These are phyloP conservation scores for Teratosphaeria gauchensis DNA, from an alignment of 2,329 filamentous ascomycete genomes.

Conservation along the genomic window DNA sequence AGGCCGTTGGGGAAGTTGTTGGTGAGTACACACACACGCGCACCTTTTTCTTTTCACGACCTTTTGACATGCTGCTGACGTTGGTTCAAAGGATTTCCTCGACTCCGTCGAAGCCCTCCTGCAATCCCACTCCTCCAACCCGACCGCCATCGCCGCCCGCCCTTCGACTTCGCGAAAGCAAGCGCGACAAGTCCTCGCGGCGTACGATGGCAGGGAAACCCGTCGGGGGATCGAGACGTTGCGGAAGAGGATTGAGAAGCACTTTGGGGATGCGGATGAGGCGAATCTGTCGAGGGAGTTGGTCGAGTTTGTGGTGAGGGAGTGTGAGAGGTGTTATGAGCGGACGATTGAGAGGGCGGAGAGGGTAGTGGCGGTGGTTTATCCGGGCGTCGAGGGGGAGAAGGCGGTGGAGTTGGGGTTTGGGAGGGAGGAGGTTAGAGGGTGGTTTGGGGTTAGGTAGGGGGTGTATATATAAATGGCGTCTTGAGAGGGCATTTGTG, in stretches of 20 bases:
- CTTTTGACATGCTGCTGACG: conserved; percentile 5
- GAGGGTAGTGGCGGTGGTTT: conserved; percentile 34
- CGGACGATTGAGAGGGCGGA: conserved; percentile 42
- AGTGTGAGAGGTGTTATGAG: conserved; percentile 49
- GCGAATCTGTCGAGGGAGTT: conserved; percentile 52
- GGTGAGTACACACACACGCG: conserved; percentile 29
- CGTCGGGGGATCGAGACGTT: conserved; percentile 70
- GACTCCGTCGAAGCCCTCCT: conserved; percentile 73
- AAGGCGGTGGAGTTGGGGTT: conserved; percentile 35
- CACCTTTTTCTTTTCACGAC: not conserved
- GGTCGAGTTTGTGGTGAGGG: conserved; percentile 50
- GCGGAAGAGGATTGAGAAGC: conserved; percentile 89
- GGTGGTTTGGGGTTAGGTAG: conserved; percentile 19
- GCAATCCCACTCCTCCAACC: conserved; percentile 40
- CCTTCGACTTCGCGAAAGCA: conserved; percentile 72
- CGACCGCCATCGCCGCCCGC: conserved; percentile 60
- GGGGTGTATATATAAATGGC: not conserved
- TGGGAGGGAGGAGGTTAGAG: conserved; percentile 25
- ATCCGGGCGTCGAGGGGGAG: conserved; percentile 28
- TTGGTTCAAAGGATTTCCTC: conserved; percentile 58
- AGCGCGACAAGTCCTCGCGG: conserved; percentile 76
- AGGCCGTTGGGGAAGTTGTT: conserved; percentile 82
- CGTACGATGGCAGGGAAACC: conserved; percentile 75
- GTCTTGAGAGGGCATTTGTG: not conserved
- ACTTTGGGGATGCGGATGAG: conserved; percentile 85